These are phyloP conservation scores for Alternaria rosae DNA, from an alignment of 2,329 filamentous ascomycete species.

Conservation along the genomic window DNA sequence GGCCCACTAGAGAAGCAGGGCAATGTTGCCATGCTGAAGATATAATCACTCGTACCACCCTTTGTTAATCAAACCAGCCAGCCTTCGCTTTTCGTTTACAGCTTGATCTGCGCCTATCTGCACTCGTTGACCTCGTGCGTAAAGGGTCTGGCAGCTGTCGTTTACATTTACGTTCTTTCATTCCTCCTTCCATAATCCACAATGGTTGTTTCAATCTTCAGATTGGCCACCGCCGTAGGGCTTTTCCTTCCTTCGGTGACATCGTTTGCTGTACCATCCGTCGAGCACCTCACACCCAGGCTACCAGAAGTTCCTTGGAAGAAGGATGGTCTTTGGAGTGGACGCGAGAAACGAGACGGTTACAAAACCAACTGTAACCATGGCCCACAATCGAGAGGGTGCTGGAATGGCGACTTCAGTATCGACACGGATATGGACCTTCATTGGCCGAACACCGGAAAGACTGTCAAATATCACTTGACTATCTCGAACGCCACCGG, in stretches of 20 bases:
- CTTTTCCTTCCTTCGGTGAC: conserved; percentile 24
- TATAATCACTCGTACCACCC: conserved; percentile 30
- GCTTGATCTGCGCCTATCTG: conserved; percentile 2
- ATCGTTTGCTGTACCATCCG: conserved; percentile 25
- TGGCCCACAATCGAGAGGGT: conserved; percentile 33
- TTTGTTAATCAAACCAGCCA: conserved; percentile 11
- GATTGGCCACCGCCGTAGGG: conserved; percentile 17
- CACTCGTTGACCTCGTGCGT: conserved; percentile 7
- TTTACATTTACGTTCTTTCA: conserved; percentile 15
- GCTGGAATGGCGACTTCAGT: conserved; percentile 44
- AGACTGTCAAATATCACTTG: conserved; percentile 53
- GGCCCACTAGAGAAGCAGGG: conserved; percentile 17
- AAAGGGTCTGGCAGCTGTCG: neutral
- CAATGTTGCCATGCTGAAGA: conserved; percentile 18
- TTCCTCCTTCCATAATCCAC: conserved; percentile 11
- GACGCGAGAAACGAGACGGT: conserved; percentile 14
- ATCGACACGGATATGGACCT: conserved; percentile 55
- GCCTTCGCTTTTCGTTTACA: conserved; percentile 17
- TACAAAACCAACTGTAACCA: conserved; percentile 27
- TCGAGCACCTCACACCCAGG: conserved; percentile 16
- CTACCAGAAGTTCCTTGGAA: conserved; percentile 32
- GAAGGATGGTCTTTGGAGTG: conserved; percentile 21
- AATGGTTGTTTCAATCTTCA: conserved; percentile 16
- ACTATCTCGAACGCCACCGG: conserved; percentile 54
- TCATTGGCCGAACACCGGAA: conserved; percentile 54